These are phyloP conservation scores for Suhomyces taliae DNA, from an alignment of 1,139 yeast species.

Conservation along the genomic window DNA sequence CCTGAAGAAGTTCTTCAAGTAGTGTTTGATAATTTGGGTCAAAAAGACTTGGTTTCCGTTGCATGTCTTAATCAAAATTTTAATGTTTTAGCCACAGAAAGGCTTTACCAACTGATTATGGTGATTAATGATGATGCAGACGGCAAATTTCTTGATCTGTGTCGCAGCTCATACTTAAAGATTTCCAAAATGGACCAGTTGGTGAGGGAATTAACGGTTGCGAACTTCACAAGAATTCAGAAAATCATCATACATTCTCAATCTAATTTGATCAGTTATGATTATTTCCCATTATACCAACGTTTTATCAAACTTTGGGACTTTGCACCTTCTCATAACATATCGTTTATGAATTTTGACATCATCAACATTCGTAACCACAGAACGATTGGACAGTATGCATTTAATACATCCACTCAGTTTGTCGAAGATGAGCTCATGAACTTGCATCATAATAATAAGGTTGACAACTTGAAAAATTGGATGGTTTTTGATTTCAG, in stretches of 20 bases:
- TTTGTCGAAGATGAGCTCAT: conserved; percentile 19
- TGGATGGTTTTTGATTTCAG: conserved; percentile 24
- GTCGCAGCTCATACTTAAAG: conserved; percentile 2
- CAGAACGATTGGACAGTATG: conserved; percentile 20
- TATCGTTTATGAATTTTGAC: conserved; percentile 23
- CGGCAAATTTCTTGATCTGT: conserved; percentile 3
- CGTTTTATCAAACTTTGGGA: conserved; percentile 20
- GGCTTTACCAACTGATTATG: conserved; percentile 20
- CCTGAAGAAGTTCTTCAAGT: conserved; percentile 14
- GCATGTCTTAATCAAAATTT: conserved; percentile 16
- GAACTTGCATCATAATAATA: conserved; percentile 11
- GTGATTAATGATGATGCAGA: conserved; percentile 15
- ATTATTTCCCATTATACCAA: conserved; percentile 21
- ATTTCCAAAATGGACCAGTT: conserved; percentile 15
- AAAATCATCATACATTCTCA: conserved; percentile 22
- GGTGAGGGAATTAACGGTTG: conserved; percentile 11
- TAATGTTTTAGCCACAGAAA: conserved; percentile 15
- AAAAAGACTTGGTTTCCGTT: conserved; percentile 16
- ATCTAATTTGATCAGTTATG: conserved; percentile 17
- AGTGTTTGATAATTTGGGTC: conserved; percentile 15
- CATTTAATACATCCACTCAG: conserved; percentile 14
- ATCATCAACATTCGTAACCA: conserved; percentile 21
- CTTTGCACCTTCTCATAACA: conserved; percentile 13
- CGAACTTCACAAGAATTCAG: conserved; percentile 17
- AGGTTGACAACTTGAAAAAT: conserved; percentile 21